Percentiles rank a stretch among this genome's conserved stretches.
Conservation (phyloP, 176 grass and related monocot genomes). For the Poa annua region DNA sequence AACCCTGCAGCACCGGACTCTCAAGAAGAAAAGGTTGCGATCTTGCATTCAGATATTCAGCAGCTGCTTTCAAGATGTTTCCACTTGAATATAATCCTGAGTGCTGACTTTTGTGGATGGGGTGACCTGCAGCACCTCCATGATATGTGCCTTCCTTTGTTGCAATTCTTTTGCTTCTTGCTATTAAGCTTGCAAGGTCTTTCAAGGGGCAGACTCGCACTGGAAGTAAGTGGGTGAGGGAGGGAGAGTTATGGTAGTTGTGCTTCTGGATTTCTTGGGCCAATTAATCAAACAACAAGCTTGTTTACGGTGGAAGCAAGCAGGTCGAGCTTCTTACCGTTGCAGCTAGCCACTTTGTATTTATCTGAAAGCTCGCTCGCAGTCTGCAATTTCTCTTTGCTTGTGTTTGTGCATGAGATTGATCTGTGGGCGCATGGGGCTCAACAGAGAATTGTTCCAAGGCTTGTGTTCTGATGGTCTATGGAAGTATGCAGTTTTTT, state of each 20-base stretch:
- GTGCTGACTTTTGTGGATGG: conserved; percentile 24
- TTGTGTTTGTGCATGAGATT: conserved; percentile 31
- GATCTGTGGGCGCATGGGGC: neutral
- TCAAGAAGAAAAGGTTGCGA: neutral
- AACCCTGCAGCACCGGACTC: conserved; percentile 20
- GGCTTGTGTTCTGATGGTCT: conserved; percentile 59
- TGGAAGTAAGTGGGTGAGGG: conserved; percentile 20
- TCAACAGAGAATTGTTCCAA: conserved; percentile 41
- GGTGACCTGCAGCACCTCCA: neutral
- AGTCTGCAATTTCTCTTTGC: conserved; percentile 10
- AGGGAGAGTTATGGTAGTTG: conserved; percentile 59
- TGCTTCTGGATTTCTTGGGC: conserved; percentile 53
- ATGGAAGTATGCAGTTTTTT: conserved; percentile 77
- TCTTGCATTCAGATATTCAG: conserved; percentile 16
- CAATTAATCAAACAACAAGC: conserved; percentile 72
- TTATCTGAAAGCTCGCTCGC: conserved; percentile 19
- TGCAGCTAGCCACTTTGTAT: conserved; percentile 53
- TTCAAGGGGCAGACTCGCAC: neutral
- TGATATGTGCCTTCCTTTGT: neutral
- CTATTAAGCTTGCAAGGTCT: conserved; percentile 36
- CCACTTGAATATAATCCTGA: conserved; percentile 45
- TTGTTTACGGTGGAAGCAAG: conserved; percentile 71
- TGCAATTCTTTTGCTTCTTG: conserved; percentile 20
- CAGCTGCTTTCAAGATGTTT: conserved; percentile 41
- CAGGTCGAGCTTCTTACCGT: conserved; percentile 69